A percentile compares a stretch with the other conserved stretches of the same genome.
These are phyloP conservation scores for Ceratopteris richardii DNA, from an alignment of 75 land plant genomes.

Conservation along the genomic window DNA sequence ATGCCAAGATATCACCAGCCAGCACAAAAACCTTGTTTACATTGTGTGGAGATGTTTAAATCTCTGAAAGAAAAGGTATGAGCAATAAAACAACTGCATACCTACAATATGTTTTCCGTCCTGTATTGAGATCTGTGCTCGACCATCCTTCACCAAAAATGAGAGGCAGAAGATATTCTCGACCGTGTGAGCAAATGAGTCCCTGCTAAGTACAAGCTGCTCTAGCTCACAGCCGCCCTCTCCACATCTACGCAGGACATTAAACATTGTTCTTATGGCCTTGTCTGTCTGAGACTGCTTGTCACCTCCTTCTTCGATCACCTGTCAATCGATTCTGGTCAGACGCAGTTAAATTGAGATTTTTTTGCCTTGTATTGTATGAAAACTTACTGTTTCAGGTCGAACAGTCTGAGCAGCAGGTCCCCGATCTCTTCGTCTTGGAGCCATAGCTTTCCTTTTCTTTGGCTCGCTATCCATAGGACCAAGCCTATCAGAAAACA, in stretches of 20 bases:
- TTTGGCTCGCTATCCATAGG: slow-evolving; percentile 64
- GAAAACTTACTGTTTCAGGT: slow-evolving; percentile 44
- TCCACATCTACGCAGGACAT: slow-evolving; percentile 35
- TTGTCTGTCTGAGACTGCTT: slow-evolving; percentile 61
- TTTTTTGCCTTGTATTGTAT: no score
- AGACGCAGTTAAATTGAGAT: no score
- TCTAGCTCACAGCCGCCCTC: slow-evolving; percentile 46
- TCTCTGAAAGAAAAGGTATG: no score
- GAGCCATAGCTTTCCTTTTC: slow-evolving; percentile 31
- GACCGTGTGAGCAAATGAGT: slow-evolving; percentile 76
- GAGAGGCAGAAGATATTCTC: slow-evolving; percentile 90
- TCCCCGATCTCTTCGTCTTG: slow-evolving; percentile 22
- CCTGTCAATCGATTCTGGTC: no score
- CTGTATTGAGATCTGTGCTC: slow-evolving; percentile 51
- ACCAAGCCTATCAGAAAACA: slow-evolving; percentile 85
- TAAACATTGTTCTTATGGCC: slow-evolving; percentile 71
- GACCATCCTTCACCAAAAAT: slow-evolving; percentile 89
- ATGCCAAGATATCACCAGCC: no score
- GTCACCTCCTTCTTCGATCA: slow-evolving; percentile 23
- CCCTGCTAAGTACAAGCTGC: slow-evolving; percentile 58
- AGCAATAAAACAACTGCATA: no score
- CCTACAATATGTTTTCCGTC: slow-evolving; percentile 57
- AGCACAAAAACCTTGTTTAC: no score
- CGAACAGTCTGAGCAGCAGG: slow-evolving; percentile 29
- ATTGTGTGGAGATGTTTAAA: no score